phyloP scores from a whole-genome alignment of 805 yeast species.

The Wickerhamomyces ciferrii region DNA sequence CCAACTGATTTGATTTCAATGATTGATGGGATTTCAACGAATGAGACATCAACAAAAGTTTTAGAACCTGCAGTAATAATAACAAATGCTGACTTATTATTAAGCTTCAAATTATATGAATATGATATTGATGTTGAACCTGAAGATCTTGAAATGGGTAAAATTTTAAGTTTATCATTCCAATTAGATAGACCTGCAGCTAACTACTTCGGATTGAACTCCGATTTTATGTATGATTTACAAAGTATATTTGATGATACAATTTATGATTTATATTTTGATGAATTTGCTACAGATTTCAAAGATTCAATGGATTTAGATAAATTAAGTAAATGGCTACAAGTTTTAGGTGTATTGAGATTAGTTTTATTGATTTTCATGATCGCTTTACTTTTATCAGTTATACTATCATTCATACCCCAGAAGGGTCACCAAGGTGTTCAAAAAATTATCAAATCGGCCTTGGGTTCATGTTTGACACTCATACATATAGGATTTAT shows the following conservation, averaged over 20 bases:
- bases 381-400: neutral
- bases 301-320: neutral
- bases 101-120: too few species aligned
- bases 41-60: too few species aligned
- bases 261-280: neutral
- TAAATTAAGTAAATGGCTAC: neutral
- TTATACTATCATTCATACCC: neutral
- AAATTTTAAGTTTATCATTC: too few species aligned
- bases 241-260: neutral
- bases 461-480: neutral
- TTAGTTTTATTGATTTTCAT: too few species aligned
- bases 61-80: too few species aligned
- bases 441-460: too few species aligned
- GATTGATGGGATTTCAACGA: too few species aligned
- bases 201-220: neutral
- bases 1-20: too few species aligned
- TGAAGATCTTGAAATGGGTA: too few species aligned
- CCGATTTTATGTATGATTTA: neutral
- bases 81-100: too few species aligned
- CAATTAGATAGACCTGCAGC: neutral
- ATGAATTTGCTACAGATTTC: neutral
- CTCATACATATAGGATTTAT: neutral
- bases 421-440: too few species aligned
- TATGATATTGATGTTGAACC: too few species aligned
- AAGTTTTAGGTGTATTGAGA: neutral